Evolutionary conservation across 163 green algal genomes (phyloP).

Genomic region (Scenedesmus sp.): DNA sequence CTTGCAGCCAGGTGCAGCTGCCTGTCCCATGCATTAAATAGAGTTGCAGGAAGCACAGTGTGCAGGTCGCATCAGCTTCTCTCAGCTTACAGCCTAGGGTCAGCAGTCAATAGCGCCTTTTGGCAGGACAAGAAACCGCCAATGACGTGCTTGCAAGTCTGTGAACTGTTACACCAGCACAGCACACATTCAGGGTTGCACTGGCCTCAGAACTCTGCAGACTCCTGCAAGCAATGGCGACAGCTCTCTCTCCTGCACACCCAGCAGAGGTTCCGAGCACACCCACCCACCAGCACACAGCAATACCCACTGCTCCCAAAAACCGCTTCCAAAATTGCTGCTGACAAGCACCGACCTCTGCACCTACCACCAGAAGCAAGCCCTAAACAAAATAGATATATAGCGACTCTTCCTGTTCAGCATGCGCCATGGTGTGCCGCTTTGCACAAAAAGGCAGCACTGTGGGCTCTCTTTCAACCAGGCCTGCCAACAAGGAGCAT

Average conservation of each 20-base stretch:
- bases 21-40: too few species aligned
- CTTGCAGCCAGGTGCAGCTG: too few species aligned
- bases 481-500: neutral
- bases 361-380: too few species aligned
- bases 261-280: neutral
- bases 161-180: neutral
- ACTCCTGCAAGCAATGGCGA: neutral
- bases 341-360: neutral
- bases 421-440: neutral
- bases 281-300: neutral
- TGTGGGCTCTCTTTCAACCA: neutral
- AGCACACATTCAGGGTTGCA: neutral
- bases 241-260: neutral
- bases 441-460: neutral
- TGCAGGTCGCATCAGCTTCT: neutral
- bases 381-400: neutral
- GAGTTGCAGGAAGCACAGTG: too few species aligned
- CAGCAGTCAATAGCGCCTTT: too few species aligned
- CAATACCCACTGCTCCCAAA: neutral
- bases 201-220: neutral
- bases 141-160: too few species aligned
- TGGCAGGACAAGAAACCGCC: too few species aligned
- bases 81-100: neutral
- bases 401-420: neutral
- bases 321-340: neutral